Base-by-base conservation (phyloP, 2,329 filamentous ascomycete species). In the Trichoderma koningii region DNA sequence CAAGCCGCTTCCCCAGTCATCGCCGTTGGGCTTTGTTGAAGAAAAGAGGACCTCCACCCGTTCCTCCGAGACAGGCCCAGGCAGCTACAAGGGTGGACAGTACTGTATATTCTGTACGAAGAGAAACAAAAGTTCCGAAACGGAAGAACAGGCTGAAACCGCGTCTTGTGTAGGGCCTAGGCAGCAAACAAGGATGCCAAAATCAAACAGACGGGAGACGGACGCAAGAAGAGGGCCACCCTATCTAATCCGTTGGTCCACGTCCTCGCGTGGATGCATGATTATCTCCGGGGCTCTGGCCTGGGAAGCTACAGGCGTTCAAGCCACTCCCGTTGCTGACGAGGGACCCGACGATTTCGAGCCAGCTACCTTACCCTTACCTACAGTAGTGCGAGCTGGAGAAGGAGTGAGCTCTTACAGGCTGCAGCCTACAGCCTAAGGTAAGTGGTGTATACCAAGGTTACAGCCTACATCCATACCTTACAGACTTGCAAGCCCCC, bases 1-100 rank as follows among this genome's bases (percentile, higher is more conserved):
- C 59, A 62, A 62, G 59, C 34, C 59, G 47, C 59, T 53, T 44
- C 59, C 34, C 41, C 55, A 38, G 34, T 44, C 52, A 55, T 47
- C 5, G 21, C 21, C 21, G 59, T 62, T 53, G 59, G 59, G 59
- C 48, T 51, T 3, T 62, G 30, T 61, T 61, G 59, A 26, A 62
- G 59, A 62, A 62, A 41, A 14, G 5, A 47, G 26, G 28, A 30
- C 15, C 44, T 38, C 34, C 34, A 38, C 34, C 14, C 34, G 3
- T 23, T 23, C 34, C 34, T 38, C 34, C 14, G 34, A 38, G 34
- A 38, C 34, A 38, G 15, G 45, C 7, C 34, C 45, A 61, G 59
- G 59, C 59, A 62, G 47, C 59, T 38, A 53, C 59, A 38, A 5
- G 12, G 34, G 34, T 3, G 21, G 3, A 23, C 21, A 2, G 21